These are phyloP conservation scores for Hypomontagnella monticulosa DNA, from an alignment of 495 filamentous ascomycete species.

Conservation along the genomic window DNA sequence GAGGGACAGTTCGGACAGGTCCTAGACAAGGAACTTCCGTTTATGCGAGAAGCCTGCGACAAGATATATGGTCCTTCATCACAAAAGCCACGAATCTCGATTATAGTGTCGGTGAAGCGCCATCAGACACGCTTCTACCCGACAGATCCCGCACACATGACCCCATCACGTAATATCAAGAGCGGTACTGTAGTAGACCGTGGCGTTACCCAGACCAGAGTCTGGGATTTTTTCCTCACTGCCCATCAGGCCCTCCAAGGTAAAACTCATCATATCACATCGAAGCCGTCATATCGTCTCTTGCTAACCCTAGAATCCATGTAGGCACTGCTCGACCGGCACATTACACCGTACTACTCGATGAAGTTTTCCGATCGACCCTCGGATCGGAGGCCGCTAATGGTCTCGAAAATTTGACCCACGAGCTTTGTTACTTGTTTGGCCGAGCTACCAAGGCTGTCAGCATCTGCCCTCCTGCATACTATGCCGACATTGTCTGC, in stretches of 20 bases:
- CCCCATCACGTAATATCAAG: constrained; percentile 68
- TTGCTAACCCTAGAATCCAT: constrained; percentile 13
- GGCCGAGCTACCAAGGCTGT: constrained; percentile 84
- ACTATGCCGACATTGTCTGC: constrained; percentile 83
- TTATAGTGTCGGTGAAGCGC: constrained; percentile 83
- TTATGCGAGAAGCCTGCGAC: constrained; percentile 64
- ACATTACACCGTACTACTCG: constrained; percentile 80
- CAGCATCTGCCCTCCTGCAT: constrained; percentile 81
- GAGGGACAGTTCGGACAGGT: constrained; percentile 81
- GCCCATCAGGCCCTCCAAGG: constrained; percentile 83
- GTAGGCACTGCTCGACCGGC: constrained; percentile 78
- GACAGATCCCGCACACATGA: constrained; percentile 56
- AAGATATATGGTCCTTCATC: constrained; percentile 63
- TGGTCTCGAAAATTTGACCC: constrained; percentile 70
- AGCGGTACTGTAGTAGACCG: constrained; percentile 89
- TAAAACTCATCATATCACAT: constrained; percentile 13
- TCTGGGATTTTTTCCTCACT: constrained; percentile 90
- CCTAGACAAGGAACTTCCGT: constrained; percentile 60
- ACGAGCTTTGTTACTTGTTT: constrained; percentile 81
- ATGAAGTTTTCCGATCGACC: constrained; percentile 71
- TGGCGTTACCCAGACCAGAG: constrained; percentile 77
- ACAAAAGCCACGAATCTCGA: constrained; percentile 62
- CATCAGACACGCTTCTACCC: constrained; percentile 91
- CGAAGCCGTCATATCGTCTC: neutral
- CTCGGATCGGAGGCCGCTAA: constrained; percentile 61